Percentiles rank a stretch among this genome's conserved stretches.
Evolutionary conservation across 495 filamentous ascomycete genomes (phyloP).

Genomic region (Xylaria bambusicola): DNA sequence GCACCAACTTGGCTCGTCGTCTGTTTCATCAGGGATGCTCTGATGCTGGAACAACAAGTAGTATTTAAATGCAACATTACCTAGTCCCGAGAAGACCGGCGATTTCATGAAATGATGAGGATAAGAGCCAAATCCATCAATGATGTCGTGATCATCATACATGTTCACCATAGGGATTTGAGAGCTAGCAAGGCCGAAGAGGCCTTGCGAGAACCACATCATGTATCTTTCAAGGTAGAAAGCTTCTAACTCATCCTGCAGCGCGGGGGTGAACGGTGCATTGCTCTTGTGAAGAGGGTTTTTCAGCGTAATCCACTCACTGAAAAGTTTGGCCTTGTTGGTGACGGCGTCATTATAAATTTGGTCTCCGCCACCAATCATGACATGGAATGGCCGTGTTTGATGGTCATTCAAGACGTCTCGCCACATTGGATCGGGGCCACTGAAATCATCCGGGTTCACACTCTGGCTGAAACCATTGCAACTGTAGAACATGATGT

Average conservation of each 20-base stretch:
- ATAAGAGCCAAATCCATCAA: conserved; percentile 95
- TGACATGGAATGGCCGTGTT: conserved; percentile 91
- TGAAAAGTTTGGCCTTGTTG: conserved; percentile 70
- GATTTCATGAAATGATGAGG: conserved; percentile 87
- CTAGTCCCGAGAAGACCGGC: conserved; percentile 86
- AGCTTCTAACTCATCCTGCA: conserved; percentile 81
- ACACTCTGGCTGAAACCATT: conserved; percentile 90
- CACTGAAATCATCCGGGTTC: conserved; percentile 75
- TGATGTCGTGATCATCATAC: conserved; percentile 97
- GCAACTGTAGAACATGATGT: conserved; percentile 97
- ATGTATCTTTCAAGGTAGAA: conserved; percentile 87
- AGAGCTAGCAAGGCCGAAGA: conserved; percentile 87
- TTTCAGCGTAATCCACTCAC: conserved; percentile 80
- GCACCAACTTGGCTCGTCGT: conserved; percentile 88
- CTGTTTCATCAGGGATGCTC: conserved; percentile 74
- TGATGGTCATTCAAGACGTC: conserved; percentile 94
- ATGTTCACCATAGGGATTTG: conserved; percentile 99
- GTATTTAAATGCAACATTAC: conserved; percentile 92
- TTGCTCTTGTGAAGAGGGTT: conserved; percentile 77
- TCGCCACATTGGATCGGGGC: conserved; percentile 94
- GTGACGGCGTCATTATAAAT: conserved; percentile 90
- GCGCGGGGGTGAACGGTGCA: conserved; percentile 67
- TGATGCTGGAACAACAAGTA: conserved; percentile 99
- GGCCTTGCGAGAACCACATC: conserved; percentile 91
- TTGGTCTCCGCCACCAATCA: conserved; percentile 97